Conservation (phyloP, 352 stramenopile genomes). For the Pythium sp. region DNA sequence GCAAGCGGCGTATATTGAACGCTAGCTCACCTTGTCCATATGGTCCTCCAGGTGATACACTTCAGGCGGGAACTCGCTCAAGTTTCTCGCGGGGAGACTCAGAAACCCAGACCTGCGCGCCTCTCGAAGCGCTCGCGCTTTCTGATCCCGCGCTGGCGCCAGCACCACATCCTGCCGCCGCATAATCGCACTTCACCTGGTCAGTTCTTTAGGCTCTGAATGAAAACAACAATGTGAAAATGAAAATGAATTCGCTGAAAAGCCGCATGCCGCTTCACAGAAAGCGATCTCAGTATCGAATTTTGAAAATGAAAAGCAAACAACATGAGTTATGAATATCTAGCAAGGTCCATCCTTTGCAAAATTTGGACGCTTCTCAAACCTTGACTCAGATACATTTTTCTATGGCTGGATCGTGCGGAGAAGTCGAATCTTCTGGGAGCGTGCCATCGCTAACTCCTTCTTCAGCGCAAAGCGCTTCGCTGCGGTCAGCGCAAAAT, state of each 20-base stretch:
- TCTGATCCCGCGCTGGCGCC: conserved; percentile 54
- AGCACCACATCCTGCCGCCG: conserved; percentile 51
- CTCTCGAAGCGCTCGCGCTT: conserved; percentile 52
- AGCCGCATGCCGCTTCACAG: background rate
- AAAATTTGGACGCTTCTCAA: background rate
- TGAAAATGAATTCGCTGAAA: background rate
- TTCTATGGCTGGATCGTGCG: conserved; percentile 28
- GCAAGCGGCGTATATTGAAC: background rate
- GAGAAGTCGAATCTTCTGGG: conserved; percentile 60
- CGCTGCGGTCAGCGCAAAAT: conserved; percentile 63
- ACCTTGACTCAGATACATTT: background rate
- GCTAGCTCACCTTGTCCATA: conserved; percentile 52
- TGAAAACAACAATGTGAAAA: background rate
- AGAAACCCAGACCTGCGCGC: conserved; percentile 60
- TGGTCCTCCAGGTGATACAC: conserved; percentile 77
- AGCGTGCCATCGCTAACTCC: conserved; percentile 72
- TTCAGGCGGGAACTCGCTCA: conserved; percentile 63
- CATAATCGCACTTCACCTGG: conserved; percentile 5
- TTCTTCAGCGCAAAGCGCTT: conserved; percentile 81
- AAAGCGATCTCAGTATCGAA: background rate
- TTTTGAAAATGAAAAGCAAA: background rate
- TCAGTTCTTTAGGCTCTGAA: background rate
- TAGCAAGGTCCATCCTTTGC: background rate
- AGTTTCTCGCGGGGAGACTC: conserved; percentile 48
- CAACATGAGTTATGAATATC: background rate